Evolutionary conservation across 2,329 filamentous ascomycete genomes (phyloP).

Genomic region (Dryadomyces sulphureus): DNA sequence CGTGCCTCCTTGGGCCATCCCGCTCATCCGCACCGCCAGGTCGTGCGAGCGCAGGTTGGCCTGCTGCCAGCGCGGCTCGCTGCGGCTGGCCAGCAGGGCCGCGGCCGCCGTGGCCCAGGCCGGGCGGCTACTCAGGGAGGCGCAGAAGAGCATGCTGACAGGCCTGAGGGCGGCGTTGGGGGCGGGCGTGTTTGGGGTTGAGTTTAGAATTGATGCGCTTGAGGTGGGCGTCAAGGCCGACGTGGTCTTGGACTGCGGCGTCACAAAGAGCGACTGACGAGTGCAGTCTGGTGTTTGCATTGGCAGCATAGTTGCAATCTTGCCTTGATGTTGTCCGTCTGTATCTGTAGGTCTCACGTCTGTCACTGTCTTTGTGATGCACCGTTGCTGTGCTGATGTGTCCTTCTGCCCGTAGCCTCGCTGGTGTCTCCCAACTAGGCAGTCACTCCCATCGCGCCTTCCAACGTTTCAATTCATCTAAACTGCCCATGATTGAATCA

Average conservation of each 20-base stretch:
- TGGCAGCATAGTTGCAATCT: too few relatives aligned
- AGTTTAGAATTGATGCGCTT: too few relatives aligned
- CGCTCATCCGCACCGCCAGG: constrained; percentile 23
- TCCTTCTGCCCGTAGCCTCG: too few relatives aligned
- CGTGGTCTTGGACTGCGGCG: not conserved
- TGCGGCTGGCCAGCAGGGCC: constrained; percentile 13
- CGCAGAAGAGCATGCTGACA: constrained; percentile 17
- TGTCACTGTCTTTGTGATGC: too few relatives aligned
- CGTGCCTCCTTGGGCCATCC: not conserved
- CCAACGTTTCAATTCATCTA: too few relatives aligned
- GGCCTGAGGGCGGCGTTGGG: not conserved
- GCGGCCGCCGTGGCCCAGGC: constrained; percentile 20
- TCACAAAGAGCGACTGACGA: not conserved
- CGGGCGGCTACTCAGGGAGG: constrained; percentile 21
- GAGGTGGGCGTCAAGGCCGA: not conserved
- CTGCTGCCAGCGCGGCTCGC: constrained; percentile 12
- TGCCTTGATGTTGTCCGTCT: too few relatives aligned
- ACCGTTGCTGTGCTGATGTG: too few relatives aligned
- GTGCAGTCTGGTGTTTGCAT: not conserved
- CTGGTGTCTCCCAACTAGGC: too few relatives aligned
- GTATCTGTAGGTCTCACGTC: too few relatives aligned
- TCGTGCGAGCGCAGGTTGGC: constrained; percentile 23
- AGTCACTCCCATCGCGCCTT: too few relatives aligned
- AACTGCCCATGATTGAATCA: too few relatives aligned
- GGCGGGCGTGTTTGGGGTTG: too few relatives aligned